Evolutionary conservation across 441 rosid species (phyloP), one percentile per base, ranked within the genome.

Genomic region (Adansonia gregorii): DNA sequence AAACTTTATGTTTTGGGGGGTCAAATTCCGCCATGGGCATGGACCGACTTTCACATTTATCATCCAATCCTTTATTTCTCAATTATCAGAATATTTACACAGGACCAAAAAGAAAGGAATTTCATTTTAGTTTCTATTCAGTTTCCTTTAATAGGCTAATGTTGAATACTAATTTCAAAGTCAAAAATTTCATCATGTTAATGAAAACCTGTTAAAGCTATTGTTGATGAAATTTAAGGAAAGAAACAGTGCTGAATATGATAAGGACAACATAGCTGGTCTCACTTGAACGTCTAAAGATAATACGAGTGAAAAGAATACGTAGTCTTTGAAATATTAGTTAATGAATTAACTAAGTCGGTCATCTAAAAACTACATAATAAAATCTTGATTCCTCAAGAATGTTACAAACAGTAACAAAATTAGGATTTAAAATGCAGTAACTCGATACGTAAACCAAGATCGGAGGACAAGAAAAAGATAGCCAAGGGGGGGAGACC

Each of bases 321-420:
- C 2, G 45, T 10, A 6, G 3, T 31, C 39, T 67, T 66, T 17
- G 11, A 43, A 67, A 8, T 31, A 7, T 54, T 73, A 39, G 12
- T 24, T 17, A 31, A 69, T 5, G 65, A 75, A 83, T 49, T 4
- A 55, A 78, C 3, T 67, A 27, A 66, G 11, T 67, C 35, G 10
- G 55, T 4, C 67, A 60, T 74, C 73, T 45, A 19, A 72, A 72
- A 35, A 70, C 77, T 43, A 67, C 41, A 75, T 20, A 12, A 56
- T 11, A 64, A 43, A 54, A 55, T 49, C 69, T 43, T 73, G 72
- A 71, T 64, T 43, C 76, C 79, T 73, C 76, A 55, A 73, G 72
- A 81, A 79, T 78, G 75, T 61, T 78, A 79, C 79, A 78, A 67
- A 69, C 71, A 71, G 72, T 35, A 72, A 43, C 3, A 31, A 46